Conservation (phyloP, 2,329 filamentous ascomycete genomes). For the Cladophialophora psammophila region DNA sequence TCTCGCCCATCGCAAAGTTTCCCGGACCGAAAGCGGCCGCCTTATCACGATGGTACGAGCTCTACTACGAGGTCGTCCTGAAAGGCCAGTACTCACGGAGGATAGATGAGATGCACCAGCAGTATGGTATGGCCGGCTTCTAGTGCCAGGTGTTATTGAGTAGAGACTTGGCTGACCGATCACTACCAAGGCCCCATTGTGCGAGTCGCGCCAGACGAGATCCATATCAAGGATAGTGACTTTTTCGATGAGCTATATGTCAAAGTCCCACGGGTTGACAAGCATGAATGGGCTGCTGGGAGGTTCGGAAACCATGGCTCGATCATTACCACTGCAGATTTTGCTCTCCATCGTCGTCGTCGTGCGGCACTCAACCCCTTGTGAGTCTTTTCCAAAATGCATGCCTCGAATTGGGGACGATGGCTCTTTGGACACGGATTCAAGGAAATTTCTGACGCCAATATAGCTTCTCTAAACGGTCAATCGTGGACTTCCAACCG, state of each 20-base stretch:
- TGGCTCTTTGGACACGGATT: neutral
- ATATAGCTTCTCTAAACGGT: conserved; percentile 50
- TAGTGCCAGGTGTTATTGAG: neutral
- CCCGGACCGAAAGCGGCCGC: conserved; percentile 39
- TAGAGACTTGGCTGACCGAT: neutral
- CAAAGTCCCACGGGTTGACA: conserved; percentile 36
- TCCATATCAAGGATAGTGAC: conserved; percentile 32
- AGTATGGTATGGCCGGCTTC: conserved; percentile 40
- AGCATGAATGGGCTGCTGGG: conserved; percentile 19
- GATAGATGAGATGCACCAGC: conserved; percentile 42
- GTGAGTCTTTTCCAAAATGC: neutral
- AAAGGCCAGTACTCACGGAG: conserved; percentile 41
- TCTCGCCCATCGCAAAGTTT: conserved; percentile 35
- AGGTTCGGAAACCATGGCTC: conserved; percentile 20
- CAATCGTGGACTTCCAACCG: conserved; percentile 48
- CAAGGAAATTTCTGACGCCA: neutral
- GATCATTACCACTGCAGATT: conserved; percentile 47
- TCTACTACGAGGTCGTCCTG: conserved; percentile 42
- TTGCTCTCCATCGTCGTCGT: conserved; percentile 46
- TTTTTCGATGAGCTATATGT: conserved; percentile 34
- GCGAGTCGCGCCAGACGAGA: conserved; percentile 30
- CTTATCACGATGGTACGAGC: conserved; percentile 42
- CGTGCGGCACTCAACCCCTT: conserved; percentile 50
- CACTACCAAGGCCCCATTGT: conserved; percentile 45
- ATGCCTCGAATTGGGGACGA: neutral